Evolutionary conservation across 257 asterid genomes (phyloP).

Genomic region (Thymus quinquecostatus): DNA sequence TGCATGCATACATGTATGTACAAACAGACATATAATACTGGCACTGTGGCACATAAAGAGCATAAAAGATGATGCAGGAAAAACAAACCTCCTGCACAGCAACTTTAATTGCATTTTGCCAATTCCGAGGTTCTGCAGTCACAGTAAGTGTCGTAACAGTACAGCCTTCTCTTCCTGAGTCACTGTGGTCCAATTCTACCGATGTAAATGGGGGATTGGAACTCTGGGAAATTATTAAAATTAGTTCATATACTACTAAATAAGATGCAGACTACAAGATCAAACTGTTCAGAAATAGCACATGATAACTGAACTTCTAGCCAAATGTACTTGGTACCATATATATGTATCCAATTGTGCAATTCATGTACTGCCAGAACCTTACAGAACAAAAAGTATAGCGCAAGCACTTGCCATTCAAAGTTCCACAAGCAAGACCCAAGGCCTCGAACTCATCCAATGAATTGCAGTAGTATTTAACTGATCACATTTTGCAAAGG

Average conservation of each 20-base stretch:
- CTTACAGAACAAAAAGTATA: slow-evolving; percentile 13
- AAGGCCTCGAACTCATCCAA: neutral
- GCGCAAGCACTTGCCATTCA: slow-evolving; percentile 23
- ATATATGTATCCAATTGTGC: slow-evolving; percentile 1
- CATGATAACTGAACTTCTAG: slow-evolving; percentile 21
- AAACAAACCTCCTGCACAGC: slow-evolving; percentile 97
- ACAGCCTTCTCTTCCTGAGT: slow-evolving; percentile 99
- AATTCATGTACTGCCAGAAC: slow-evolving; percentile 19
- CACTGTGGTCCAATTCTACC: slow-evolving; percentile 98
- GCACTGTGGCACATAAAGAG: slow-evolving; percentile 10
- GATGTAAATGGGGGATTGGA: slow-evolving; percentile 99
- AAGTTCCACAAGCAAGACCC: slow-evolving; percentile 17
- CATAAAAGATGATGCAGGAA: slow-evolving; percentile 23
- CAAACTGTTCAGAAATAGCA: slow-evolving; percentile 19
- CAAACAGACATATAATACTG: neutral
- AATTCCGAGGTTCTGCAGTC: slow-evolving; percentile 93
- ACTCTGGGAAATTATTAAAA: slow-evolving; percentile 62
- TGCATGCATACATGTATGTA: neutral
- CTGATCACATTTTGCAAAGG: slow-evolving; percentile 20
- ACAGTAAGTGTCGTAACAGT: slow-evolving; percentile 97
- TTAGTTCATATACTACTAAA: slow-evolving; percentile 34
- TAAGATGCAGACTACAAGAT: slow-evolving; percentile 20
- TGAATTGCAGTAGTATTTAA: slow-evolving; percentile 5
- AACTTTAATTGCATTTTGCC: slow-evolving; percentile 92
- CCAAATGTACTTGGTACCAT: slow-evolving; percentile 8